Evolutionary conservation across 176 grass and related monocot species (phyloP).

Genomic region (Echinochloa phyllopogon): DNA sequence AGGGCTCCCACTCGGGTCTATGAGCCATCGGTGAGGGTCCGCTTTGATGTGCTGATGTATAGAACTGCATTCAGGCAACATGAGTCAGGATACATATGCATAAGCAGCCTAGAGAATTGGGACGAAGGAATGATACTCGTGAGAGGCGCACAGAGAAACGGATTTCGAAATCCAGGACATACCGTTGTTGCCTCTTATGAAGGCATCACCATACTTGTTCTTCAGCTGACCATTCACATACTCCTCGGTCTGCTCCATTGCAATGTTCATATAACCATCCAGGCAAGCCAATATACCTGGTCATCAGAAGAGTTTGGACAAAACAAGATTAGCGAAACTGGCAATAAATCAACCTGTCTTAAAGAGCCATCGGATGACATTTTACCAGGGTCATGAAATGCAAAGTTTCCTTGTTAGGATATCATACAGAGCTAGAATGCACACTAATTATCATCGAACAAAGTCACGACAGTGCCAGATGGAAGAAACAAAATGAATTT

Average conservation of each 20-base stretch:
- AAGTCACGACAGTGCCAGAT: not conserved
- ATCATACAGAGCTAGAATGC: not conserved
- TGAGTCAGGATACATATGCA: slow-evolving; percentile 21
- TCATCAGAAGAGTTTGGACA: not conserved
- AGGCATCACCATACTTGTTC: slow-evolving; percentile 98
- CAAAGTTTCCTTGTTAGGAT: not conserved
- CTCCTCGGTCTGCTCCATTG: slow-evolving; percentile 98
- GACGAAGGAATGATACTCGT: not conserved
- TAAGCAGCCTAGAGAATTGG: not conserved
- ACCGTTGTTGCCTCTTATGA: slow-evolving; percentile 99
- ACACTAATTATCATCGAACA: not conserved
- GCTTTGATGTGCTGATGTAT: slow-evolving; percentile 89
- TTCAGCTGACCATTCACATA: slow-evolving; percentile 94
- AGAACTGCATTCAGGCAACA: slow-evolving; percentile 62
- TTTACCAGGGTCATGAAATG: not conserved
- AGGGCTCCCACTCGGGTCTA: slow-evolving; percentile 7
- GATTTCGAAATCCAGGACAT: slow-evolving; percentile 35
- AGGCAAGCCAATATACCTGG: slow-evolving; percentile 90
- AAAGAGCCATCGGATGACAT: not conserved
- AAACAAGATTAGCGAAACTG: not conserved
- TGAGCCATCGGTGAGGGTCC: slow-evolving; percentile 59
- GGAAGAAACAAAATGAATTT: not conserved
- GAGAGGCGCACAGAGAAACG: not conserved
- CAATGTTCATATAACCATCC: slow-evolving; percentile 98
- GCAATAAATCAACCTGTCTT: not conserved